Percentiles rank a stretch among this genome's conserved stretches.
Evolutionary conservation across 129 eudicot species (phyloP).

Genomic region (Flaveria bidentis): DNA sequence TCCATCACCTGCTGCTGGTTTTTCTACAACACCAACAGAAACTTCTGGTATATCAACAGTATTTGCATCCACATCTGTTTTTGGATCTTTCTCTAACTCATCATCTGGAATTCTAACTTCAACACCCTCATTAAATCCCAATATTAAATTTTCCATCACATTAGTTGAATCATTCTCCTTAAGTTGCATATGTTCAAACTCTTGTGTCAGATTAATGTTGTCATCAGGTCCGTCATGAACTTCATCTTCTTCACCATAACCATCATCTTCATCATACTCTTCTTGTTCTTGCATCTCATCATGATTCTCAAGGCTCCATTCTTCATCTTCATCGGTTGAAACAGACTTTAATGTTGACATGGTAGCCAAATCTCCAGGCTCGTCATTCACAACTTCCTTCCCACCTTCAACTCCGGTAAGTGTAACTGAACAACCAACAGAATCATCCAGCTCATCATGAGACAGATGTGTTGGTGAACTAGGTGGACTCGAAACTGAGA

Average conservation of each 20-base stretch:
- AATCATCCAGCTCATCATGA: slow-evolving; percentile 89
- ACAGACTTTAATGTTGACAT: slow-evolving; percentile 42
- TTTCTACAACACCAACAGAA: slow-evolving; percentile 42
- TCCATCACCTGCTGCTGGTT: slow-evolving; percentile 44
- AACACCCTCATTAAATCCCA: slow-evolving; percentile 92
- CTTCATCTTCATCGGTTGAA: slow-evolving; percentile 76
- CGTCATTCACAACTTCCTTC: slow-evolving; percentile 39
- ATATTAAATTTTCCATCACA: slow-evolving; percentile 58
- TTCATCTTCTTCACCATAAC: slow-evolving; percentile 87
- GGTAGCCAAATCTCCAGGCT: slow-evolving; percentile 33
- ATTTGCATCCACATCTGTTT: slow-evolving; percentile 31
- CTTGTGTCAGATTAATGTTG: slow-evolving; percentile 55
- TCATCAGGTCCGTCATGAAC: slow-evolving; percentile 69
- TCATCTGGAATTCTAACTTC: slow-evolving; percentile 80
- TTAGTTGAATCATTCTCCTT: slow-evolving; percentile 52
- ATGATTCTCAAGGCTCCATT: slow-evolving; percentile 73
- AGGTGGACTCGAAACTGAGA: slow-evolving; percentile 86
- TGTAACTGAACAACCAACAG: slow-evolving; percentile 54
- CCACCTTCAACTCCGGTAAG: slow-evolving; percentile 45
- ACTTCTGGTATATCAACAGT: slow-evolving; percentile 41
- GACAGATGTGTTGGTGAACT: slow-evolving; percentile 83
- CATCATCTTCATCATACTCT: slow-evolving; percentile 92
- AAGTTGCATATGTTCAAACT: slow-evolving; percentile 59
- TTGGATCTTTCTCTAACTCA: slow-evolving; percentile 54
- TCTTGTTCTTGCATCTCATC: slow-evolving; percentile 77